These are phyloP conservation scores for Pseudogymnoascus sp. DNA, from an alignment of 2,329 filamentous ascomycete genomes.

Conservation along the genomic window DNA sequence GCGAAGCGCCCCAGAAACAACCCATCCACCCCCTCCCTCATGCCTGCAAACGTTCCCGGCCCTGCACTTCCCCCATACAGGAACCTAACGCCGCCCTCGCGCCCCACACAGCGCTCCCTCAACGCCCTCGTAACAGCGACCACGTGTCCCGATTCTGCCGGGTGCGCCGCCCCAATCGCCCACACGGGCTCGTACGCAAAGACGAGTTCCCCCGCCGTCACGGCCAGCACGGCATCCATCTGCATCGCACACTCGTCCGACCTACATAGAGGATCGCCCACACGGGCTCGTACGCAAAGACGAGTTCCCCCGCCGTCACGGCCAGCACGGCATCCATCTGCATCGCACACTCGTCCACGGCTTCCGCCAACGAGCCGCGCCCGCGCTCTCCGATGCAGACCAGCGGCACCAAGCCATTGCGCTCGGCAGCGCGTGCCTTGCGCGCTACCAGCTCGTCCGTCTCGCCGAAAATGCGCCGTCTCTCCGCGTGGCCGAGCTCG, in stretches of 20 bases:
- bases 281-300: constrained; percentile 80
- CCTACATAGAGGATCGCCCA: too few relatives aligned
- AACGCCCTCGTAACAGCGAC: constrained; percentile 43
- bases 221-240: constrained; percentile 53
- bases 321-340: constrained; percentile 58
- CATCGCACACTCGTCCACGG: constrained; percentile 54
- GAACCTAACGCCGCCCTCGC: constrained; percentile 55
- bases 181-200: constrained; percentile 84
- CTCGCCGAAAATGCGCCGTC: constrained; percentile 63
- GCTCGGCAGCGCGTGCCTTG: constrained; percentile 60
- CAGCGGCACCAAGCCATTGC: constrained; percentile 65
- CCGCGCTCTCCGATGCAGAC: constrained; percentile 71
- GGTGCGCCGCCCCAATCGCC: constrained; percentile 70
- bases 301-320: constrained; percentile 56
- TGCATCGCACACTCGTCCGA: constrained; percentile 57
- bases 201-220: constrained; percentile 59
- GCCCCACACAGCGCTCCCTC: constrained; percentile 39
- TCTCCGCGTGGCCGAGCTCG: constrained; percentile 74
- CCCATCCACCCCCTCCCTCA: constrained; percentile 65
- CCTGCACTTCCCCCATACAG: constrained; percentile 79
- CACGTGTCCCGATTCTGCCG: constrained; percentile 65
- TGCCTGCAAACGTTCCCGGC: constrained; percentile 60
- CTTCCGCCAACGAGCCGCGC: constrained; percentile 41
- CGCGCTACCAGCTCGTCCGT: constrained; percentile 57
- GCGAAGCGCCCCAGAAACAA: constrained; percentile 75